These are phyloP conservation scores for Amauroascus verrucosus DNA, from an alignment of 2,329 filamentous ascomycete genomes.

Conservation along the genomic window DNA sequence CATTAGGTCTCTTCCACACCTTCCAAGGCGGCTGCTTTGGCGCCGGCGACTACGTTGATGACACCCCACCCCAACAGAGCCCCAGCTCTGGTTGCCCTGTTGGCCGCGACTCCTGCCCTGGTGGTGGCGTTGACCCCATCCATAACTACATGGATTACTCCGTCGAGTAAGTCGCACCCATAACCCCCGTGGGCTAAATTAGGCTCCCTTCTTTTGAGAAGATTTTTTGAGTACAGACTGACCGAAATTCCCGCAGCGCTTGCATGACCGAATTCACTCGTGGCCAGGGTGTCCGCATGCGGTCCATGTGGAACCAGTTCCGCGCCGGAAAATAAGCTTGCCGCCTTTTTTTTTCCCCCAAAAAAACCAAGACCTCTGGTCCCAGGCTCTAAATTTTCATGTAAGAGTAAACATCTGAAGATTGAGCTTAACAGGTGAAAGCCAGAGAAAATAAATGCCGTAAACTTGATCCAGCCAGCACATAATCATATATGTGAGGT, in stretches of 20 bases:
- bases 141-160: conserved; percentile 30
- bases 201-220: no score
- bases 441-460: no score
- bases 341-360: neutral
- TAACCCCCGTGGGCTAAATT: neutral
- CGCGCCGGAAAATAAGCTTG: conserved; percentile 15
- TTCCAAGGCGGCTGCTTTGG: conserved; percentile 24
- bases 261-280: conserved; percentile 23
- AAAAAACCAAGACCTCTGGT: neutral
- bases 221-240: neutral
- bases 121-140: conserved; percentile 24
- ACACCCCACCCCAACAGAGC: conserved; percentile 23
- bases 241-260: conserved; percentile 10
- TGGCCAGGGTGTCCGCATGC: conserved; percentile 23
- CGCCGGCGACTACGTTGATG: conserved; percentile 20
- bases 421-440: no score
- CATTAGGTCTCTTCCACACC: conserved; percentile 22
- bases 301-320: conserved; percentile 19
- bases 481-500: no score
- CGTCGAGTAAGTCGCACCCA: conserved; percentile 15
- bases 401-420: no score
- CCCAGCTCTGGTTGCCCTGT: conserved; percentile 21
- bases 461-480: no score
- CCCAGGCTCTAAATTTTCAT: neutral
- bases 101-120: conserved; percentile 23